phyloP scores from a whole-genome alignment of 805 yeast genomes.

The Sugiyamaella boreocaroliniensis region DNA sequence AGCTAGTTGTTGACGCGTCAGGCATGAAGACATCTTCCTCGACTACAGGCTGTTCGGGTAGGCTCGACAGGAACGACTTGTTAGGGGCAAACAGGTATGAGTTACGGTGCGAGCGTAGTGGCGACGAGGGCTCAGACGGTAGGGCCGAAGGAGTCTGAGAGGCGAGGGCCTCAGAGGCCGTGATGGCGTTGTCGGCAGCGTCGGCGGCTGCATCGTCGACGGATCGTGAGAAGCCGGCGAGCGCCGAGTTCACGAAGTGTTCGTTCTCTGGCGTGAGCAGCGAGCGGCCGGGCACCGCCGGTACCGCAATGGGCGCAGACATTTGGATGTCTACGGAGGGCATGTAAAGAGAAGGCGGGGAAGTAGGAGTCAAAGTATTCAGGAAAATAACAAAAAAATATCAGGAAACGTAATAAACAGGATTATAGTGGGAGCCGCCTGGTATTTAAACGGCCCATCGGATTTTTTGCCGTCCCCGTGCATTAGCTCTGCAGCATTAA shows the following conservation, averaged over 20 bases:
- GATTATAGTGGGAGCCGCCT: background rate
- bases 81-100: constrained; percentile 3
- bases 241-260: background rate
- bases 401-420: too few species aligned
- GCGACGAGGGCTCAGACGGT: background rate
- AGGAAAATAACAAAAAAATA: background rate
- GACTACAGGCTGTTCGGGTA: constrained; percentile 3
- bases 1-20: background rate
- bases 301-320: background rate
- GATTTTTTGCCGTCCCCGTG: background rate
- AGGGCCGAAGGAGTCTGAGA: background rate
- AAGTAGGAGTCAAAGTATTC: background rate
- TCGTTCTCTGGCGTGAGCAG: background rate
- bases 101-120: constrained; percentile 4
- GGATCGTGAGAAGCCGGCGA: background rate
- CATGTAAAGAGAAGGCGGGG: background rate
- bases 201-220: background rate
- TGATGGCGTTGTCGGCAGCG: constrained; percentile 8
- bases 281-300: background rate
- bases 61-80: constrained; percentile 6
- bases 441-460: background rate
- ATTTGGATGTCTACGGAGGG: constrained; percentile 2
- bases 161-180: constrained; percentile 10
- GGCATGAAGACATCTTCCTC: background rate
- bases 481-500: background rate